Evolutionary conservation across 495 filamentous ascomycete species (phyloP).

Genomic region (Talaromyces ruber): DNA sequence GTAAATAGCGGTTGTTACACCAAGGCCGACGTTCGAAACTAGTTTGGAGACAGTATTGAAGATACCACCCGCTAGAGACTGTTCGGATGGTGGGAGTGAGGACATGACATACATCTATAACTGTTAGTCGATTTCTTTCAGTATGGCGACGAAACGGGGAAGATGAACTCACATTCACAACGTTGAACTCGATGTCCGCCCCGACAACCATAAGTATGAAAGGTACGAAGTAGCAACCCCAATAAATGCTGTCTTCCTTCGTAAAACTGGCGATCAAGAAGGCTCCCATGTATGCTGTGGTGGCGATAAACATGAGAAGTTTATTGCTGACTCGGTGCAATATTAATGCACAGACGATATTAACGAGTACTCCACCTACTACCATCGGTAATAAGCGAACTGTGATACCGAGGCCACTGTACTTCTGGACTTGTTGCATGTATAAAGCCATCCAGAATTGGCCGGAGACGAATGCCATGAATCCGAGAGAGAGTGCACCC

Average conservation of each 20-base stretch:
- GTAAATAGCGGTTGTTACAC: slow-evolving; percentile 21
- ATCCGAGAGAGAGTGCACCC: slow-evolving; percentile 24
- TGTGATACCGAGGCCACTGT: slow-evolving; percentile 36
- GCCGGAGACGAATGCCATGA: slow-evolving; percentile 25
- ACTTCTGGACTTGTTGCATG: slow-evolving; percentile 33
- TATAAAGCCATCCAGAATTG: slow-evolving; percentile 31
- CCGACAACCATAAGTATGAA: slow-evolving; percentile 42
- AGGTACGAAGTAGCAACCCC: slow-evolving; percentile 45
- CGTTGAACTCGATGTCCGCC: slow-evolving; percentile 52
- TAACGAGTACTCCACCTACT: slow-evolving; percentile 41
- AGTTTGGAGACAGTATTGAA: slow-evolving; percentile 29
- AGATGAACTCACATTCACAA: slow-evolving; percentile 38
- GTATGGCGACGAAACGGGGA: background rate
- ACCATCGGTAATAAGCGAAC: slow-evolving; percentile 49
- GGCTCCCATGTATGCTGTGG: slow-evolving; percentile 31
- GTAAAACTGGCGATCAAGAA: slow-evolving; percentile 47
- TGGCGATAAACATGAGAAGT: slow-evolving; percentile 34
- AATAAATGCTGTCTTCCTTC: slow-evolving; percentile 43
- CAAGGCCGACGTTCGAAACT: slow-evolving; percentile 22
- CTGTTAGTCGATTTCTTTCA: background rate
- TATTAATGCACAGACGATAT: slow-evolving; percentile 45
- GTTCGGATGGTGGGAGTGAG: slow-evolving; percentile 21
- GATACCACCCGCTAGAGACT: slow-evolving; percentile 15
- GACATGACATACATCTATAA: slow-evolving; percentile 33
- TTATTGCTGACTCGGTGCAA: slow-evolving; percentile 45